Percentiles rank a stretch among this genome's conserved stretches.
Conservation (phyloP, 352 stramenopile species). For the Pythium grandisporangium region DNA sequence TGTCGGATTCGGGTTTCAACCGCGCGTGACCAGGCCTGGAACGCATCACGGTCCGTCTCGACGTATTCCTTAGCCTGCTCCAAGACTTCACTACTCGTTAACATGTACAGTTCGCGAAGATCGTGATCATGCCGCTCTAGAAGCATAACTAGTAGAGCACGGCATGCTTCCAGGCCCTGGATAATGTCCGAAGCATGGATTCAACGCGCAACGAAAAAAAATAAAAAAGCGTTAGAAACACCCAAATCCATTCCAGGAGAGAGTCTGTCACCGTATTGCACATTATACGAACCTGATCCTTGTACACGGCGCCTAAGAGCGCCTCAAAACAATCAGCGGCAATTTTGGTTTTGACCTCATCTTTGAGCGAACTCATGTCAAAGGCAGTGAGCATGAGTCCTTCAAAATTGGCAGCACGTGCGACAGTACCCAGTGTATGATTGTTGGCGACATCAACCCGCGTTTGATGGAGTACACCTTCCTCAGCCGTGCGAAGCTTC, state of each 20-base stretch:
- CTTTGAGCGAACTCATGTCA: slow-evolving; percentile 38
- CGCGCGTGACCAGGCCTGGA: slow-evolving; percentile 46
- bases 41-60: slow-evolving; percentile 34
- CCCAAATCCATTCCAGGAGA: too few relatives aligned
- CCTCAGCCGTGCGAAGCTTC: slow-evolving; percentile 50
- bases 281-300: slow-evolving; percentile 67
- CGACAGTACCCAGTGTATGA: slow-evolving; percentile 63
- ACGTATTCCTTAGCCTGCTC: slow-evolving; percentile 32
- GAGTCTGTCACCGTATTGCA: too few relatives aligned
- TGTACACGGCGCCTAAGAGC: slow-evolving; percentile 70
- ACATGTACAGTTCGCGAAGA: slow-evolving; percentile 40
- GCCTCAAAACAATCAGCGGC: slow-evolving; percentile 78
- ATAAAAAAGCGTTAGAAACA: too few relatives aligned
- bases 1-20: slow-evolving; percentile 31
- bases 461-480: slow-evolving; percentile 62
- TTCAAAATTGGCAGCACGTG: slow-evolving; percentile 65
- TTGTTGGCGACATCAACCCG: slow-evolving; percentile 76
- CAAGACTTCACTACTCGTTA: slow-evolving; percentile 46
- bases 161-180: slow-evolving; percentile 56
- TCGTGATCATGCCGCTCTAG: slow-evolving; percentile 47
- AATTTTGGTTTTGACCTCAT: slow-evolving; percentile 61
- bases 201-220: too few relatives aligned
- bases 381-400: slow-evolving; percentile 65
- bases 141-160: slow-evolving; percentile 48
- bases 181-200: too few relatives aligned